Base-by-base conservation (phyloP, 768 basidiomycete genomes). In the Pleurotus salmoneostramineus region DNA sequence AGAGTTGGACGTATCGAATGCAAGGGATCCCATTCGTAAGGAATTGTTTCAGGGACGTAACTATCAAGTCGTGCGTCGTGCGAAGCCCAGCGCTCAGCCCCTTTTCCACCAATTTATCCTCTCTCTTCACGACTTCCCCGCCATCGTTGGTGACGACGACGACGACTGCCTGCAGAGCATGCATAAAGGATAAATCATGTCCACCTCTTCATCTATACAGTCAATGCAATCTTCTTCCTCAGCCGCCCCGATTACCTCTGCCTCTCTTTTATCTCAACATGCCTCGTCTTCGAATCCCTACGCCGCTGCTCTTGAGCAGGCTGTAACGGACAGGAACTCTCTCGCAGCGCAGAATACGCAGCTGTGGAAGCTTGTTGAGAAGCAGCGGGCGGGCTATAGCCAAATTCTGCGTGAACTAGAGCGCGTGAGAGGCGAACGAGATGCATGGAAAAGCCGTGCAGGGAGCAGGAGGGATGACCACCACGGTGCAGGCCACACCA, bases 331-430 rank as follows among this genome's bases (percentile, higher is more conserved):
- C 65, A 83, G 94, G 62, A 96, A 95, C 66, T 72, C 76, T 42
- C 83, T 95, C 50, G 83, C 88, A 8, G 72, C 84, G 3, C 94
- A 96, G 75, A 96, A 96, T 69, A 75, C 86, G 12, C 93, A 95
- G 73, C 83, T 96, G 17, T 96, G 95, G 95, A 95, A 95, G 71
- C 81, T 95, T 61, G 88, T 96, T 67, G 93, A 95, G 79, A 95
- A 94, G 69, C 92, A 95, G 70, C 83, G 92, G 56, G 71, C 83
- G 17, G 90, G 86, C n/a, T 91, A 91, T 67, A 84, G 82, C 59
- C 85, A 89, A 57, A 83, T 92, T 56, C 76, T 89, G 69, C 91
- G 91, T 72, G 93, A 96, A 64, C 78, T 93, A 45, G 93, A 95
- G 63, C 83, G 94, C 56, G 82, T 96, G 51, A 80, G 94, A 11